Percentiles rank a stretch among this genome's conserved stretches.
Evolutionary conservation across 1,139 yeast species (phyloP).

Genomic region (Pichia sp.): DNA sequence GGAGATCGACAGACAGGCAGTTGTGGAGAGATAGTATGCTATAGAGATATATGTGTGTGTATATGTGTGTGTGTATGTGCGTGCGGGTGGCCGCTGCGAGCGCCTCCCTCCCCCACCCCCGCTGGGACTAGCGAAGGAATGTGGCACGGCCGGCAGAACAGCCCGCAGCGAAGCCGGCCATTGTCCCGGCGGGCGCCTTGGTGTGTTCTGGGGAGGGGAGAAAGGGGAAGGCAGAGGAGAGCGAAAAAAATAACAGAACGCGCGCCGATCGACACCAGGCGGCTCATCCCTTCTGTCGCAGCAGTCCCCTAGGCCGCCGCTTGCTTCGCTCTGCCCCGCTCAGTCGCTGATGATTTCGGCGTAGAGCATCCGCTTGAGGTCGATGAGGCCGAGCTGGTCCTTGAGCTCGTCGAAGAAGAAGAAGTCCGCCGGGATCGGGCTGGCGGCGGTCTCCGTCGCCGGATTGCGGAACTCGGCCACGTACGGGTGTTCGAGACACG

Average conservation of each 20-base stretch:
- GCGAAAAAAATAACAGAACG: not conserved
- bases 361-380: conserved; percentile 66
- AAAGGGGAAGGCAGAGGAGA: too few species aligned
- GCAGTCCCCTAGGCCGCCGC: not conserved
- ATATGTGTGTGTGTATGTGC: too few species aligned
- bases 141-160: too few species aligned
- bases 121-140: too few species aligned
- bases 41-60: too few species aligned
- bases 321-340: not conserved
- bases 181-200: too few species aligned
- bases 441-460: conserved; percentile 75
- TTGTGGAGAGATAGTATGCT: too few species aligned
- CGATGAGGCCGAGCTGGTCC: conserved; percentile 63
- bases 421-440: conserved; percentile 68
- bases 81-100: too few species aligned
- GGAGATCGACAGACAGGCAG: too few species aligned
- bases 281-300: too few species aligned
- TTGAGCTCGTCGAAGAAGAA: conserved; percentile 72
- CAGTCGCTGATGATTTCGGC: conserved; percentile 43
- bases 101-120: too few species aligned
- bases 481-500: conserved; percentile 82
- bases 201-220: not conserved
- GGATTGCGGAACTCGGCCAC: conserved; percentile 76
- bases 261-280: not conserved
- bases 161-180: too few species aligned